phyloP scores from a whole-genome alignment of 306 rosid species.

The Ceratonia siliqua region DNA sequence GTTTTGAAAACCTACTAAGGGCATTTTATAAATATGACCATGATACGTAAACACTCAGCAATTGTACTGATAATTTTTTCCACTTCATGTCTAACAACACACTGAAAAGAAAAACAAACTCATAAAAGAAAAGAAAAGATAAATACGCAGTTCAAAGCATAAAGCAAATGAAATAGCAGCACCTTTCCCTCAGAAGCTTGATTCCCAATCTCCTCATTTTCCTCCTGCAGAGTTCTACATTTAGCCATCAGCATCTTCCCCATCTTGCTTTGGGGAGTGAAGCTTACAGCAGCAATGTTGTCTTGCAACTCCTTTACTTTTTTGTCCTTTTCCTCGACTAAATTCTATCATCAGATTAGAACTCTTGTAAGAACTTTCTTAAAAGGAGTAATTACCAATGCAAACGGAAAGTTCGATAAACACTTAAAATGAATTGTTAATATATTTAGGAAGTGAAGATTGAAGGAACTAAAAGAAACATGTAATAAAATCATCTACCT shows the following conservation, averaged over 20 bases:
- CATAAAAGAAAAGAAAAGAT: neutral
- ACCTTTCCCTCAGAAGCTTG: slow-evolving; percentile 99
- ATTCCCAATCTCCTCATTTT: slow-evolving; percentile 95
- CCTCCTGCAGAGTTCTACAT: slow-evolving; percentile 93
- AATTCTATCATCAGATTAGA: slow-evolving; percentile 50
- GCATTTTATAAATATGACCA: neutral
- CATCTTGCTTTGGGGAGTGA: slow-evolving; percentile 95
- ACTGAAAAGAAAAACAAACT: slow-evolving; percentile 11
- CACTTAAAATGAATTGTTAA: slow-evolving; percentile 7
- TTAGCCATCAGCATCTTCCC: slow-evolving; percentile 96
- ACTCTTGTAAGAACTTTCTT: slow-evolving; percentile 31
- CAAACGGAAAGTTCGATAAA: slow-evolving; percentile 6
- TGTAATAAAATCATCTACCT: neutral
- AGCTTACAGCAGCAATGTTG: slow-evolving; percentile 76
- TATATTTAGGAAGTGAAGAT: neutral
- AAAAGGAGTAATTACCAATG: slow-evolving; percentile 12
- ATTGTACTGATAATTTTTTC: neutral
- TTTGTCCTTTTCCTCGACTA: slow-evolving; percentile 92
- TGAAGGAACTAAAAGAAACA: slow-evolving; percentile 7
- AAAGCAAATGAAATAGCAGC: slow-evolving; percentile 15
- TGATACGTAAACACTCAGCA: neutral
- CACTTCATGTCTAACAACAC: neutral
- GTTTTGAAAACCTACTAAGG: too few species aligned
- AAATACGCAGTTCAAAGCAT: neutral
- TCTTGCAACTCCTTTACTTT: slow-evolving; percentile 87